Conservation (phyloP, 257 asterid species). For the Lantana camara region DNA sequence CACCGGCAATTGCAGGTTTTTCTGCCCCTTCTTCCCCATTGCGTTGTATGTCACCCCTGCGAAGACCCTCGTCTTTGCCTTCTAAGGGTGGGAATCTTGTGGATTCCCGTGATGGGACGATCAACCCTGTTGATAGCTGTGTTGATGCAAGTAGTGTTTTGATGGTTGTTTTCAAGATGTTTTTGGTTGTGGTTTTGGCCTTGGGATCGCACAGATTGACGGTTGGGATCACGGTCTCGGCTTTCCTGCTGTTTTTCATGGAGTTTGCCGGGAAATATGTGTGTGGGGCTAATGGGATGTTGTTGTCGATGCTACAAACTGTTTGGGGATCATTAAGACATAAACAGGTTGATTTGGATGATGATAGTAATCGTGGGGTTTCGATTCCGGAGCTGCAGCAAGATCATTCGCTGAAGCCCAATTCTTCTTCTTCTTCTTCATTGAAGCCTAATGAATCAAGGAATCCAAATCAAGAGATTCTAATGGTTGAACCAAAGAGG, state of each 20-base stretch:
- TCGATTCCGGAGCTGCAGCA: neutral
- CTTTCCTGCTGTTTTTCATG: conserved; percentile 52
- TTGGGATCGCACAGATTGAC: conserved; percentile 59
- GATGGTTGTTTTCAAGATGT: conserved; percentile 41
- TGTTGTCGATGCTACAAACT: neutral
- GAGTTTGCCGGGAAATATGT: conserved; percentile 47
- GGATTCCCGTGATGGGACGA: conserved; percentile 11
- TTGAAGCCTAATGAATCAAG: conserved; percentile 9
- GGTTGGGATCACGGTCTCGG: conserved; percentile 68
- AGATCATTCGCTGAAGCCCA: conserved; percentile 10
- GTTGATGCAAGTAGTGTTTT: conserved; percentile 35
- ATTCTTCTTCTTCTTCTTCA: no score
- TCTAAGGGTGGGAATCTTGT: neutral
- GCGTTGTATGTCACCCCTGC: conserved; percentile 20
- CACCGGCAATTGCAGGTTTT: conserved; percentile 22
- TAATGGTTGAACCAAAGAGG: conserved; percentile 14
- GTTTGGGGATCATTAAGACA: conserved; percentile 14
- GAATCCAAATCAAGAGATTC: conserved; percentile 29
- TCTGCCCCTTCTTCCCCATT: conserved; percentile 11
- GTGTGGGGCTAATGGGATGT: conserved; percentile 13
- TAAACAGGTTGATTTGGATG: conserved; percentile 19
- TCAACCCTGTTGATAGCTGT: neutral
- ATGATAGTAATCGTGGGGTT: neutral
- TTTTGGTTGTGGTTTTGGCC: conserved; percentile 64
- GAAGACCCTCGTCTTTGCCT: conserved; percentile 3